Base-by-base conservation (phyloP, 108 stramenopile species). In the Fragilaria crotonensis region DNA sequence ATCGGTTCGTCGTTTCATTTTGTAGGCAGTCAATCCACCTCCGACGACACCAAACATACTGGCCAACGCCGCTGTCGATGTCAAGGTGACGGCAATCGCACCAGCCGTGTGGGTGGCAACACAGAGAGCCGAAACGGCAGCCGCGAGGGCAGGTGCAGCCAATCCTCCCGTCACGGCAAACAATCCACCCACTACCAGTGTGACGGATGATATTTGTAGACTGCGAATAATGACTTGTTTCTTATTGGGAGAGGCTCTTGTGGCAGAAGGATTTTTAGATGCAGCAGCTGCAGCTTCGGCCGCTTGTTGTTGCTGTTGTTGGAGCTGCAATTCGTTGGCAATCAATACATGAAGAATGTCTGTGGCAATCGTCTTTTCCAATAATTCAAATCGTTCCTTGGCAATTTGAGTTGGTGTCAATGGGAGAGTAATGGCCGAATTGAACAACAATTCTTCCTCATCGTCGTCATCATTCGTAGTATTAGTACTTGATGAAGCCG, bases 81-180 rank as follows among this genome's bases (percentile, higher is more conserved):
- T 72, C 14, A 77, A 45, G 3, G 70, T 61, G 36, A 70, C 73
- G 26, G 76, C 36, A n/a, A 68, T 22, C 3, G 75, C 75, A 21
- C 67, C 48, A 2, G 75, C 62, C 0, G 72, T 32, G 28, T 72
- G 71, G 47, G 77, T 67, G 7, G 33, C 58, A 5, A 46, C 32
- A 30, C 76, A 73, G 28, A 73, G 64, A 19, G 66, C 57, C 18
- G 77, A 59, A 44, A 81, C 57, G 0, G 67, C 73, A 48, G 77
- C 76, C 2, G 73, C 80, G 26, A 81, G 57, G n/a, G 71, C 80
- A 19, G 80, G 80, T 17, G 77, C 80, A 9, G 80, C 80, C 20
- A 81, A 45, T 17, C 80, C 80, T 30, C 76, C 80, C 0, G 80
- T 75, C 21, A 81, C 64, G 18, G 68, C 80, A 59, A 81, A 71